These are phyloP conservation scores for Prasinococcaceae sp. DNA, from an alignment of 139 green algal species.

Conservation along the genomic window DNA sequence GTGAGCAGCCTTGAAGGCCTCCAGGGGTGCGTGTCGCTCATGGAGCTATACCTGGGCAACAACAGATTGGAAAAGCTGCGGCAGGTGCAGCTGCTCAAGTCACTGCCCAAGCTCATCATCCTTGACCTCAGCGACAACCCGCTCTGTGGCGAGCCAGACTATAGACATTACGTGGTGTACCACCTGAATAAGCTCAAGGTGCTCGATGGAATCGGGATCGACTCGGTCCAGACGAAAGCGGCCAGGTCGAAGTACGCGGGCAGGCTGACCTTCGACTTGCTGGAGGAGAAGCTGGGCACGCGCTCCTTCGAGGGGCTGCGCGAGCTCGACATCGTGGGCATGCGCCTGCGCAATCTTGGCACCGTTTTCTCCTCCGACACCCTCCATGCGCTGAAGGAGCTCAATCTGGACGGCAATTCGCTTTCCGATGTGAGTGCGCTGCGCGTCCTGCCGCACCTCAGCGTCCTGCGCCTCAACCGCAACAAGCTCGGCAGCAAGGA, in stretches of 20 bases:
- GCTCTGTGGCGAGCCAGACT: conserved; percentile 27
- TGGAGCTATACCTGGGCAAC: conserved; percentile 55
- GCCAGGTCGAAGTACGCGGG: conserved; percentile 43
- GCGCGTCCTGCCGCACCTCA: conserved; percentile 2
- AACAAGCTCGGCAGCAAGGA: conserved; percentile 19
- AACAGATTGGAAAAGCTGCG: conserved; percentile 38
- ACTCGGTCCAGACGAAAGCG: conserved; percentile 39
- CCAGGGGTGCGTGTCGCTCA: conserved; percentile 24
- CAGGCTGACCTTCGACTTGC: conserved; percentile 32
- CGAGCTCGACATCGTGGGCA: conserved; percentile 36
- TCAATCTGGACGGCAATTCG: conserved; percentile 47
- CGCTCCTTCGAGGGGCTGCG: conserved; percentile 36
- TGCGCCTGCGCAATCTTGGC: conserved; percentile 32
- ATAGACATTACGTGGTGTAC: conserved; percentile 25
- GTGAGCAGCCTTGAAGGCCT: conserved; percentile 35
- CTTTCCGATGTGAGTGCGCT: conserved; percentile 28
- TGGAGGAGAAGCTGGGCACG: conserved; percentile 14
- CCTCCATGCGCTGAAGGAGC: conserved; percentile 29
- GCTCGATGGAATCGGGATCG: conserved; percentile 43
- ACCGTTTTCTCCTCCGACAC: conserved; percentile 34
- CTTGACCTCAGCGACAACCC: conserved; percentile 52
- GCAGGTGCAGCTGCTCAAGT: conserved; percentile 39
- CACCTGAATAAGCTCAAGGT: conserved; percentile 50
- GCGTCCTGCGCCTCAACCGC: conserved; percentile 33
- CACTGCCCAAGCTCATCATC: conserved; percentile 52